A percentile compares a stretch with the other conserved stretches of the same genome.
These are phyloP conservation scores for Colletotrichum nymphaeae DNA, from an alignment of 2,329 filamentous ascomycete species.

Conservation along the genomic window DNA sequence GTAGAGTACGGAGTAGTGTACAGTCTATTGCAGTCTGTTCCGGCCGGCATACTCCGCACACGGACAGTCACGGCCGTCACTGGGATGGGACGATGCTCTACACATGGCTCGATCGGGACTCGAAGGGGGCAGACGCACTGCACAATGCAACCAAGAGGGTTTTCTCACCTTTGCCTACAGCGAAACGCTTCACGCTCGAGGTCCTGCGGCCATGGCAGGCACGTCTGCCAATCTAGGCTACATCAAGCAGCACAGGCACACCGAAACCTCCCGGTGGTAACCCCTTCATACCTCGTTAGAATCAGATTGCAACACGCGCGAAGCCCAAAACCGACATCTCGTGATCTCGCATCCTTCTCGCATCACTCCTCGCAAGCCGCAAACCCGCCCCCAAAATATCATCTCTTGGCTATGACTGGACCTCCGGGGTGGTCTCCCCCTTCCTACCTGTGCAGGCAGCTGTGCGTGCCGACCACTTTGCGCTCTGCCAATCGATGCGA, in stretches of 20 bases:
- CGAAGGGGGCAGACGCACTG: neutral
- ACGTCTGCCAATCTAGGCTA: neutral
- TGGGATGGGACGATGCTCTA: constrained; percentile 14
- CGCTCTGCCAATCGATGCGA: constrained; percentile 16
- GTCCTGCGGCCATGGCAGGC: constrained; percentile 15
- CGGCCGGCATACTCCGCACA: neutral
- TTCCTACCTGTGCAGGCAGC: neutral
- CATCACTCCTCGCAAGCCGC: neutral
- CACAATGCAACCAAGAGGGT: constrained; percentile 13
- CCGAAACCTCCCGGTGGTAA: neutral
- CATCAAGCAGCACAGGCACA: neutral
- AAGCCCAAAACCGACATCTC: neutral
- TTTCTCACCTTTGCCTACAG: constrained; percentile 3
- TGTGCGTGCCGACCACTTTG: neutral
- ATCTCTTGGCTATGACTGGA: neutral
- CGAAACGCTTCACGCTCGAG: constrained; percentile 26
- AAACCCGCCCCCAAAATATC: neutral
- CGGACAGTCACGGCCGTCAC: constrained; percentile 20
- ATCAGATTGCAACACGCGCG: neutral
- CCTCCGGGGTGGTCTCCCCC: neutral
- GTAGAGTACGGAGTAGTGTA: neutral
- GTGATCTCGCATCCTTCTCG: constrained; percentile 20
- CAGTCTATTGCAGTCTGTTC: neutral
- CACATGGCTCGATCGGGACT: neutral
- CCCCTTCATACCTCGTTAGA: constrained; percentile 8